These are phyloP conservation scores for Juncus inflexus DNA, from an alignment of 176 grass and related monocot species.

Conservation along the genomic window DNA sequence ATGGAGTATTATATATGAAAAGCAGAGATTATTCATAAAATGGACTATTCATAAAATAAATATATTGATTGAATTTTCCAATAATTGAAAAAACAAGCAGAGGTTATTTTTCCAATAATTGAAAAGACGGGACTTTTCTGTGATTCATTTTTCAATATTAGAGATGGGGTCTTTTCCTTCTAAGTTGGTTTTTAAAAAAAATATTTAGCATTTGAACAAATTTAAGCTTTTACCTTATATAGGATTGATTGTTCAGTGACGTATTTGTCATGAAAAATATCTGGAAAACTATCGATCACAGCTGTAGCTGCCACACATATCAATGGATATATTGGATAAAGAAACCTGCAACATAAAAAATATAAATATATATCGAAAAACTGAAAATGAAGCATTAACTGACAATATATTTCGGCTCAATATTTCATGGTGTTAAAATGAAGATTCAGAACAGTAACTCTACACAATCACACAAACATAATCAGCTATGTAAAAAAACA, in stretches of 20 bases:
- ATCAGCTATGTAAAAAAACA: too few species aligned
- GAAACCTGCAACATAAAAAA: conserved; percentile 59
- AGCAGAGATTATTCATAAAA: background rate
- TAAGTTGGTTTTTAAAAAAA: too few species aligned
- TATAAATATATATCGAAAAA: background rate
- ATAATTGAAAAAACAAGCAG: background rate
- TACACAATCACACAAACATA: too few species aligned
- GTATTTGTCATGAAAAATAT: conserved; percentile 90
- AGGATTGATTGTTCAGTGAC: conserved; percentile 60
- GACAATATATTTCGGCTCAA: too few species aligned
- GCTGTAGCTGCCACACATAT: conserved; percentile 88
- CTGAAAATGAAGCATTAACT: too few species aligned
- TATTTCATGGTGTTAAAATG: too few species aligned
- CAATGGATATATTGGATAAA: conserved; percentile 96
- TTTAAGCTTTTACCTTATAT: conserved; percentile 43
- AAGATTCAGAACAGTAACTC: too few species aligned
- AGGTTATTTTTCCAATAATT: too few species aligned
- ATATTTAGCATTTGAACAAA: background rate
- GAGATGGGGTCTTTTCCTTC: too few species aligned
- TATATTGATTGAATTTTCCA: background rate
- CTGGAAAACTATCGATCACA: conserved; percentile 77
- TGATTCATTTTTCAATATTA: too few species aligned
- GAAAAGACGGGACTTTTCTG: too few species aligned
- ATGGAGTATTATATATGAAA: too few species aligned
- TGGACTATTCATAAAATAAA: background rate